Conservation (phyloP, 1,284 basidiomycete species). For the Pisolithus thermaeus region DNA sequence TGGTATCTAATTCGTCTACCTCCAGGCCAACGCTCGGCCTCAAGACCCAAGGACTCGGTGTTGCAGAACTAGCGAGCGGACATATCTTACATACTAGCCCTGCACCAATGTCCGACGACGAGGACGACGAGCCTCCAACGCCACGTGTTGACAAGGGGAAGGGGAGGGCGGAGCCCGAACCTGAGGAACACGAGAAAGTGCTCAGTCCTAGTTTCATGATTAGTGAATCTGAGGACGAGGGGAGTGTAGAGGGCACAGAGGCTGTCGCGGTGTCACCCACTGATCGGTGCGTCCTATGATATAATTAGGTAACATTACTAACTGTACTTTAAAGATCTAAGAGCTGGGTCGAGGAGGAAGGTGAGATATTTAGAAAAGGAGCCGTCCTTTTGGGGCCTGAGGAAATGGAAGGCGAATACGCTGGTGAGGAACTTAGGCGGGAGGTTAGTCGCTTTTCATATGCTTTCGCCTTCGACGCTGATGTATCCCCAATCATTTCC, state of each 20-base stretch:
- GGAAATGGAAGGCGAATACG: slow-evolving; percentile 81
- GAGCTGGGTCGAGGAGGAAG: slow-evolving; percentile 82
- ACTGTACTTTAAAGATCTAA: slow-evolving; percentile 44
- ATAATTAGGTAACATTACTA: background rate
- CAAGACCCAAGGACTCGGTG: slow-evolving; percentile 16
- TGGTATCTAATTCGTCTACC: slow-evolving; percentile 41
- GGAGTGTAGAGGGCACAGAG: slow-evolving; percentile 31
- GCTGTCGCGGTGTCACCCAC: slow-evolving; percentile 28
- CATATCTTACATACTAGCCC: slow-evolving; percentile 7
- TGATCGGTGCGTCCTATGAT: slow-evolving; percentile 36
- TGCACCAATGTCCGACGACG: slow-evolving; percentile 13
- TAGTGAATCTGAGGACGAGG: slow-evolving; percentile 57
- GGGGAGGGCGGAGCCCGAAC: slow-evolving; percentile 59
- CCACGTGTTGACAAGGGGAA: slow-evolving; percentile 74
- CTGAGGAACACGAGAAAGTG: slow-evolving; percentile 60
- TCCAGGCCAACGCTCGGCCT: slow-evolving; percentile 40
- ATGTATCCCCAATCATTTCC: slow-evolving; percentile 31
- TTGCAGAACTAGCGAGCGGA: slow-evolving; percentile 5
- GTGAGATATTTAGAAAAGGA: slow-evolving; percentile 90
- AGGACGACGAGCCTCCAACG: slow-evolving; percentile 44
- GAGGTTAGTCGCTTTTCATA: slow-evolving; percentile 46
- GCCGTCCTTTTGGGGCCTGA: slow-evolving; percentile 72
- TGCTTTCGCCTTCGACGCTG: slow-evolving; percentile 36
- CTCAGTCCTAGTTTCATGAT: slow-evolving; percentile 68
- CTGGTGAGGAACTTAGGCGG: slow-evolving; percentile 76